Conservation (phyloP, 768 basidiomycete genomes). For the Mycena maculata region DNA sequence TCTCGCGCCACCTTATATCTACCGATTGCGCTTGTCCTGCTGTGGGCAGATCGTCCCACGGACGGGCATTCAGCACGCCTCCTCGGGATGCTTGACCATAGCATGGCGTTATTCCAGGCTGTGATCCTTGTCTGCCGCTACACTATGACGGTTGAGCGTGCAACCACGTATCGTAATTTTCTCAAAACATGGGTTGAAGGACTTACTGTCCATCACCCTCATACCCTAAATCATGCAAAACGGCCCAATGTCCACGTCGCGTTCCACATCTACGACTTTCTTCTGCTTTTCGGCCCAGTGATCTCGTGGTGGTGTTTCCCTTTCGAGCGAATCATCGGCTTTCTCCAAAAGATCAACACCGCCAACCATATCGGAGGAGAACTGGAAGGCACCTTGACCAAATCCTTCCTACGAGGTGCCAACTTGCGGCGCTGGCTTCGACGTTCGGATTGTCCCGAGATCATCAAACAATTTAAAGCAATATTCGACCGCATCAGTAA, state of each 20-base stretch:
- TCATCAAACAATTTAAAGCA: slow-evolving; percentile 27
- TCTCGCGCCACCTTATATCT: slow-evolving; percentile 44
- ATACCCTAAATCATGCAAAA: slow-evolving; percentile 23
- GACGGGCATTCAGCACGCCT: slow-evolving; percentile 3
- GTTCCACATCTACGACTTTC: slow-evolving; percentile 49
- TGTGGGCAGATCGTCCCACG: slow-evolving; percentile 41
- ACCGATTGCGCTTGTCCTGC: slow-evolving; percentile 46
- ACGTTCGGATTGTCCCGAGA: slow-evolving; percentile 28
- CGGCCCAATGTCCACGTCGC: slow-evolving; percentile 43
- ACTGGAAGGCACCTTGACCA: slow-evolving; percentile 19
- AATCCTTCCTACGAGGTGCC: slow-evolving; percentile 20
- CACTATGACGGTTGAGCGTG: slow-evolving; percentile 31
- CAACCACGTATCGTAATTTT: slow-evolving; percentile 23
- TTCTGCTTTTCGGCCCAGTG: slow-evolving; percentile 48
- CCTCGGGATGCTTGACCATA: slow-evolving; percentile 39
- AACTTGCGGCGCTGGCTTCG: slow-evolving; percentile 35
- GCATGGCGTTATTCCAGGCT: slow-evolving; percentile 41
- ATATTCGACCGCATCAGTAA: slow-evolving; percentile 25
- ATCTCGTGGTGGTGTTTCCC: slow-evolving; percentile 54
- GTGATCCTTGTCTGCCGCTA: slow-evolving; percentile 35
- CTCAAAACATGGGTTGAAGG: slow-evolving; percentile 40
- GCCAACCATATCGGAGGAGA: slow-evolving; percentile 45
- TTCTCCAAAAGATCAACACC: slow-evolving; percentile 44
- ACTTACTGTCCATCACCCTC: slow-evolving; percentile 39
- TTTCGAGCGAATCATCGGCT: slow-evolving; percentile 51